Evolutionary conservation across 1,284 basidiomycete genomes (phyloP), one percentile per base, ranked within the genome.

Genomic region (Ceratobasidium sp.): DNA sequence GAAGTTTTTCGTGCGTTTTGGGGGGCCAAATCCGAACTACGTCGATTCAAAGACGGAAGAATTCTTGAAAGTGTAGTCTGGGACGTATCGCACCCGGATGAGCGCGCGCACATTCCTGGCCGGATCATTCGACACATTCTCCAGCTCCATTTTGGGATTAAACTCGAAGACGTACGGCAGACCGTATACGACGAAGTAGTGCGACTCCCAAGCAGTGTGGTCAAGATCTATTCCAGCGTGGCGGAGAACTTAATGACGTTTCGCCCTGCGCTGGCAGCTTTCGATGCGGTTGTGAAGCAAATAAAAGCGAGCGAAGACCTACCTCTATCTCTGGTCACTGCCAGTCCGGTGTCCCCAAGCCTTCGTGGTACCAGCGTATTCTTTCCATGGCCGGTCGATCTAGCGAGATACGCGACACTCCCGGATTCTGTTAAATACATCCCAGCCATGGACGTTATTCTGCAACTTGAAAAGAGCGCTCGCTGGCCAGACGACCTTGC

Each of bases 31-130:
- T 90, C 96, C 0, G 97, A 99, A 79, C 83, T 98, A 23, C 88
- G 97, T n/a, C 88, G 97, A 21, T 99, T 99, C 85, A 96, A 98
- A 80, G 96, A 99, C 78, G 97, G 97, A 0, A 87, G 91, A 4
- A 98, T 99, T 75, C 80, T 88, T 6, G 94, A 98, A 80, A 95
- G 93, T 78, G 94, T 99, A 14, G 95, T 98, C 0, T 99, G 97
- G 97, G 76, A 92, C 6, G 87, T 91, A 16, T 88, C 84, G 3
- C 84, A 85, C 0, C 76, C 81, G n/a, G 92, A 94, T 74, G 93
- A 96, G 75, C 89, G 93, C 8, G 85, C 88, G 1, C 86, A 90
- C 62, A 90, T 99, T 46, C 94, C 96, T 0, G 82, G 85, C 8
- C 85, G 87, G 78, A 88, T 98, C 76, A 86, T 95, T 14, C 81